Percentiles rank a stretch among this genome's conserved stretches.
Conservation (phyloP, 805 yeast genomes). For the Lachancea lanzarotensis region DNA sequence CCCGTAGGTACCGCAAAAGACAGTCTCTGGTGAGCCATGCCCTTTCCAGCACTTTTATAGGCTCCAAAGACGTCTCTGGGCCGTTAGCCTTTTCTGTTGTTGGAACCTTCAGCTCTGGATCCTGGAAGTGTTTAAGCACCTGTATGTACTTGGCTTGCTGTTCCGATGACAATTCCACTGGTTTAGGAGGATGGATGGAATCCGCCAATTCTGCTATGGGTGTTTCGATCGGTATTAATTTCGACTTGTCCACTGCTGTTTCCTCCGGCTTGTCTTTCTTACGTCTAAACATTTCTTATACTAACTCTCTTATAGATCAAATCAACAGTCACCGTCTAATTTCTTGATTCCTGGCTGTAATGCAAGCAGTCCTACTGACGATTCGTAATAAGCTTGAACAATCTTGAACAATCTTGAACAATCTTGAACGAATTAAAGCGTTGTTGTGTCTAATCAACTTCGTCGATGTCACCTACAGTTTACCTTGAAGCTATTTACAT, state of each 20-base stretch:
- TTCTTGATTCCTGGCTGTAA: no score
- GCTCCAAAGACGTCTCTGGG: conserved; percentile 27
- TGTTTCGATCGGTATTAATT: conserved; percentile 28
- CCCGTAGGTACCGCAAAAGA: conserved; percentile 80
- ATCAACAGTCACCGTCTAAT: no score
- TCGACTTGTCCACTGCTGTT: conserved; percentile 16
- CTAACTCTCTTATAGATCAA: no score
- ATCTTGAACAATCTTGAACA: no score
- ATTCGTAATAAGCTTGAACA: no score
- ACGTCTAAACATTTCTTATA: conserved; percentile 22
- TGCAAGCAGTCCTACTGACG: no score
- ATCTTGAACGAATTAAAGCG: no score
- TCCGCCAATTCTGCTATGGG: conserved; percentile 58
- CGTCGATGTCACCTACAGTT: no score
- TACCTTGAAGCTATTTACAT: no score
- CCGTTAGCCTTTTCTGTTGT: conserved; percentile 38
- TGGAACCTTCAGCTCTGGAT: conserved; percentile 47
- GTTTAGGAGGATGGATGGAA: conserved; percentile 45
- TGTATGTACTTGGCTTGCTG: conserved; percentile 54
- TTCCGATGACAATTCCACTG: conserved; percentile 40
- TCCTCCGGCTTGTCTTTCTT: conserved; percentile 22
- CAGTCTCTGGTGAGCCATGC: conserved; percentile 95
- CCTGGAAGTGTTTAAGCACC: conserved; percentile 58
- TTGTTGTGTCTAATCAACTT: no score
- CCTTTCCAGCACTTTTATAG: conserved; percentile 48